Evolutionary conservation across 345 rosid genomes (phyloP), one percentile per base, ranked within the genome.

Genomic region (Corchorus capsularis): DNA sequence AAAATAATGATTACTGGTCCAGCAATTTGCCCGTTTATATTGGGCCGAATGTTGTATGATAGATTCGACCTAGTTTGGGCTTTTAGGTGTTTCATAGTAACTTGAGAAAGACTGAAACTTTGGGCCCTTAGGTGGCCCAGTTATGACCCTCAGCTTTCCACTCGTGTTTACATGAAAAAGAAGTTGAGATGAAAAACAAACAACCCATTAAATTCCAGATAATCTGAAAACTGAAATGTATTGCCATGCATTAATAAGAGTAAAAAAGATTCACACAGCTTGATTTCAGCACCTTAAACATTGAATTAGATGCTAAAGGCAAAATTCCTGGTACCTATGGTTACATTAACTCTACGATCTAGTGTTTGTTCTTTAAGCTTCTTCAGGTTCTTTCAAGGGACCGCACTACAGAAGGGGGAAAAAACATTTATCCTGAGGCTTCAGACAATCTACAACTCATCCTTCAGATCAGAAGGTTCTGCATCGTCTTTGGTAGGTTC

Each of bases 361-460:
- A 72, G 43, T 3, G 46, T 65, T 63, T 39, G 5, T 39, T 65
- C 20, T 68, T 81, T 34, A 15, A 59, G 74, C 32, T 63, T 52
- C 20, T 69, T 63, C 54, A 4, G 71, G 55, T 67, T 66, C 65
- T 53, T 60, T 16, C 11, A 50, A 69, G 55, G 45, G 34, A 66
- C 39, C 61, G 39, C 12, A 62, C 37, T 54, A 13, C 49, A 10
- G 27, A 27, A 27, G 32, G 11, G 22, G 32, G 11, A 49, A 17
- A 65, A 49, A 52, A 17, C 1, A 22, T 45, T 10, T 13, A 56
- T 60, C 20, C 4, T 37, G 11, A 22, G 72, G 75, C 56, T 64
- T 71, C 19, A 13, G 73, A 59, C 63, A 60, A 65, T 79, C 84
- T 87, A 85, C 81, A 86, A 81, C 80, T 90, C 92, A 69, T 90